A percentile compares a stretch with the other conserved stretches of the same genome.
phyloP scores from a whole-genome alignment of 495 filamentous ascomycete species.

The Lophiostoma macrostomum region DNA sequence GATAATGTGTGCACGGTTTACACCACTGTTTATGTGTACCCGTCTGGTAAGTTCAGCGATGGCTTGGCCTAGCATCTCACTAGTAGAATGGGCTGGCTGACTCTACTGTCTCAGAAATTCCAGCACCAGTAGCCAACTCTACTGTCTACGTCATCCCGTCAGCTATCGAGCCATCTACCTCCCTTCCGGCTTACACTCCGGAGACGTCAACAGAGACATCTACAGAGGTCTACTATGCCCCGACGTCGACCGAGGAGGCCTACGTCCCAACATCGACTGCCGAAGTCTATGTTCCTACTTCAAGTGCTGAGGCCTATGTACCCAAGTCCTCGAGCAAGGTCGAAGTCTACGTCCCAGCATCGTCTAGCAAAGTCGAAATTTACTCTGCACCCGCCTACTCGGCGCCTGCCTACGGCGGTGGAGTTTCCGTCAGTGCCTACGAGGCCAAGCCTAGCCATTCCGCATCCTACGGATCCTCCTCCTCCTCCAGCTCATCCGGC shows the following conservation, averaged over 20 bases:
- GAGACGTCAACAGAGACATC: constrained; percentile 77
- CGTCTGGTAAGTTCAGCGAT: constrained; percentile 33
- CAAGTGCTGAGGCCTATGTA: no score
- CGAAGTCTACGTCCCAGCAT: no score
- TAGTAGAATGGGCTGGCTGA: constrained; percentile 38
- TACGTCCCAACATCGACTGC: constrained; percentile 30
- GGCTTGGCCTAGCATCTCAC: constrained; percentile 3
- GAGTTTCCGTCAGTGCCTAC: constrained; percentile 9
- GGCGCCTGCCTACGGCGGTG: neutral
- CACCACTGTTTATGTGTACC: constrained; percentile 47
- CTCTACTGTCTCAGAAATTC: constrained; percentile 46
- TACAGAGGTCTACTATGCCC: constrained; percentile 76
- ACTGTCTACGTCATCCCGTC: constrained; percentile 48
- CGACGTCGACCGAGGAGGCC: constrained; percentile 6
- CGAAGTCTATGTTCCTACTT: no score
- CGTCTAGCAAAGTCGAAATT: no score
- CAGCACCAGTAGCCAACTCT: constrained; percentile 63
- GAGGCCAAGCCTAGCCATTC: constrained; percentile 29
- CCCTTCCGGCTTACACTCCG: constrained; percentile 65
- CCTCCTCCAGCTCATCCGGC: no score
- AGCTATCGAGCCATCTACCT: constrained; percentile 71
- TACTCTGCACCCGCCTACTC: constrained; percentile 26
- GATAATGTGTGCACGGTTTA: constrained; percentile 63
- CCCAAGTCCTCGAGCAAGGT: no score
- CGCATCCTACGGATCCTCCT: constrained; percentile 20